Evolutionary conservation across 352 stramenopile genomes (phyloP).

Genomic region (Globisporangium carolinianum): DNA sequence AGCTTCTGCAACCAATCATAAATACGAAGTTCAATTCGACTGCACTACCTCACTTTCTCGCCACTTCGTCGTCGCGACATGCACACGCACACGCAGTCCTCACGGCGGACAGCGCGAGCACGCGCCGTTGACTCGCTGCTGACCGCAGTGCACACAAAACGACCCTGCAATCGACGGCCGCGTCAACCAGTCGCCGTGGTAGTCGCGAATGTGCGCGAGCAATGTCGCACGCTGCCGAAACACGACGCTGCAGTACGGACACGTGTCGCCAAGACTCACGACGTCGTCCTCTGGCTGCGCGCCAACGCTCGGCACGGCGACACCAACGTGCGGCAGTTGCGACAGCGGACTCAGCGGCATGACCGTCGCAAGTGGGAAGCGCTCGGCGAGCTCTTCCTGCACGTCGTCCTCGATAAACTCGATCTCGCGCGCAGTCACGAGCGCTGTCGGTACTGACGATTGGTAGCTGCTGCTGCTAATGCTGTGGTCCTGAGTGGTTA

Average conservation of each 20-base stretch:
- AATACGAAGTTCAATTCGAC: neutral
- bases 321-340: neutral
- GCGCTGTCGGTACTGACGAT: conserved; percentile 16
- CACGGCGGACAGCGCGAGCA: conserved; percentile 33
- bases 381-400: conserved; percentile 21
- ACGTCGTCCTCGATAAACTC: conserved; percentile 43
- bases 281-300: conserved; percentile 21
- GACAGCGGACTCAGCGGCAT: conserved; percentile 3
- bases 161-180: conserved; percentile 35
- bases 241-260: conserved; percentile 40
- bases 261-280: conserved; percentile 28
- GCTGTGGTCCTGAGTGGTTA: neutral
- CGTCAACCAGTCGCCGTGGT: conserved; percentile 48
- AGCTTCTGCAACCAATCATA: neutral
- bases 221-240: conserved; percentile 31
- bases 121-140: conserved; percentile 24
- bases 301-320: neutral
- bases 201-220: conserved; percentile 45
- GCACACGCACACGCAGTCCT: neutral
- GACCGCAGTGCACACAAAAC: conserved; percentile 47
- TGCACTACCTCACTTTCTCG: neutral
- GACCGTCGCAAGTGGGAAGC: conserved; percentile 29
- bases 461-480: neutral
- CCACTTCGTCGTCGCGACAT: neutral
- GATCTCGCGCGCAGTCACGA: conserved; percentile 47